Evolutionary conservation across 208 protist genomes (phyloP).

Genomic region (Acanthamoeba divionensis): DNA sequence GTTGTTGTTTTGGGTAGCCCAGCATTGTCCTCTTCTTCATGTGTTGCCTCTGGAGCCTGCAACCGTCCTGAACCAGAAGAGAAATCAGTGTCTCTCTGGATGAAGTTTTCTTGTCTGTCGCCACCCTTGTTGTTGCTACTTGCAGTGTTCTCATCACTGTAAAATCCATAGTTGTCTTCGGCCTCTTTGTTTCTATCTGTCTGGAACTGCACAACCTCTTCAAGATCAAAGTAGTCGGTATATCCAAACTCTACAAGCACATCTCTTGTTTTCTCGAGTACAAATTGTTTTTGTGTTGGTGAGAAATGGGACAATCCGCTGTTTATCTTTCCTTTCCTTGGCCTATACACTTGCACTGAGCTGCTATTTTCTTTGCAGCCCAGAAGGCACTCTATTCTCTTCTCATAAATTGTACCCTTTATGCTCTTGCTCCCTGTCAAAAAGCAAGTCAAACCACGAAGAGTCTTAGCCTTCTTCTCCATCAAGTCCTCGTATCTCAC

Average conservation of each 20-base stretch:
- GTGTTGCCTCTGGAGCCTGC: too few species aligned
- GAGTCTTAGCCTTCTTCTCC: not conserved
- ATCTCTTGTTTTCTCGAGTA: not conserved
- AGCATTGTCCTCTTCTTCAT: too few species aligned
- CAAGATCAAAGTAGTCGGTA: not conserved
- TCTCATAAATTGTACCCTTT: not conserved
- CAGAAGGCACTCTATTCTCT: not conserved
- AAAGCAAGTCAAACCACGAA: conserved; percentile 9
- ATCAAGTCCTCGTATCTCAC: conserved; percentile 48
- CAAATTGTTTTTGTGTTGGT: not conserved
- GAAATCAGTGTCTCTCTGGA: too few species aligned
- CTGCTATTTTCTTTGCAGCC: not conserved
- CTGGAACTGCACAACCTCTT: not conserved
- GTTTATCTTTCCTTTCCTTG: not conserved
- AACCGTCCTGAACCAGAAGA: too few species aligned
- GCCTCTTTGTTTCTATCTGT: not conserved
- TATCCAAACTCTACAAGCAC: not conserved
- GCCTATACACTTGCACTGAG: not conserved
- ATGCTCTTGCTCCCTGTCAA: not conserved
- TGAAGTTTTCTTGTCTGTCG: not conserved
- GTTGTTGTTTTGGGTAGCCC: not conserved
- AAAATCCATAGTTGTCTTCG: not conserved
- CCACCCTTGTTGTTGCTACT: not conserved
- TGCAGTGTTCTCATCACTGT: not conserved
- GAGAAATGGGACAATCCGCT: not conserved